A percentile compares a stretch with the other conserved stretches of the same genome.
phyloP scores from a whole-genome alignment of 495 filamentous ascomycete species.

The Cairneyella variabilis region DNA sequence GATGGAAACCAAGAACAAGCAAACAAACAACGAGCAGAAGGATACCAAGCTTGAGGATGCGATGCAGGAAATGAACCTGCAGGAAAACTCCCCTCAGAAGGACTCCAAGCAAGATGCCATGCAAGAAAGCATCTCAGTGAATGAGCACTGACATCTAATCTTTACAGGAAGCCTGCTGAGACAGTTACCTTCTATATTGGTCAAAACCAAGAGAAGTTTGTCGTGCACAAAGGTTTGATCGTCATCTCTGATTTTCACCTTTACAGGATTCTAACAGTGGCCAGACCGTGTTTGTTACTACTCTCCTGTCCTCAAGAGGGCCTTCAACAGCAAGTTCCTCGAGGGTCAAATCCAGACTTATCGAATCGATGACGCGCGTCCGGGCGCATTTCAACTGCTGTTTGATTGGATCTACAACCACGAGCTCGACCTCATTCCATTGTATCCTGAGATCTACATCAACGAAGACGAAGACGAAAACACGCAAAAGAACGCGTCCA shows the following conservation, averaged over 20 bases:
- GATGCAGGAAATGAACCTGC: too few species aligned
- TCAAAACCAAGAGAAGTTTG: background rate
- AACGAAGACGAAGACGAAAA: too few species aligned
- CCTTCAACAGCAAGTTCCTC: conserved; percentile 10
- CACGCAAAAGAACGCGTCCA: too few species aligned
- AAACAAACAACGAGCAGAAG: too few species aligned
- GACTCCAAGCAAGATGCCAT: too few species aligned
- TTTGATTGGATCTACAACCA: conserved; percentile 6
- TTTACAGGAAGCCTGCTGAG: background rate
- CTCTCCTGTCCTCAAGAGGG: conserved; percentile 4
- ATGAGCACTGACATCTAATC: too few species aligned
- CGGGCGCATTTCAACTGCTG: background rate
- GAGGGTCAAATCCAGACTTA: conserved; percentile 11
- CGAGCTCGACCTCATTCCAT: background rate
- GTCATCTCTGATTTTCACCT: background rate
- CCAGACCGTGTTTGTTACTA: conserved; percentile 6
- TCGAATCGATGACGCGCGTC: background rate
- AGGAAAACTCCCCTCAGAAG: too few species aligned
- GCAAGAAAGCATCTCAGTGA: too few species aligned
- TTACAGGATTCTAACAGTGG: background rate
- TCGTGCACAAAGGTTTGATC: background rate
- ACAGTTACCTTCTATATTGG: background rate
- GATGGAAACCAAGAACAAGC: too few species aligned
- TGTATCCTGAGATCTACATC: too few species aligned
- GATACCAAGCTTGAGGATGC: too few species aligned